Evolutionary conservation across 495 filamentous ascomycete species (phyloP), one percentile per base, ranked within the genome.

Genomic region (Hypoxylon crocopeplum): DNA sequence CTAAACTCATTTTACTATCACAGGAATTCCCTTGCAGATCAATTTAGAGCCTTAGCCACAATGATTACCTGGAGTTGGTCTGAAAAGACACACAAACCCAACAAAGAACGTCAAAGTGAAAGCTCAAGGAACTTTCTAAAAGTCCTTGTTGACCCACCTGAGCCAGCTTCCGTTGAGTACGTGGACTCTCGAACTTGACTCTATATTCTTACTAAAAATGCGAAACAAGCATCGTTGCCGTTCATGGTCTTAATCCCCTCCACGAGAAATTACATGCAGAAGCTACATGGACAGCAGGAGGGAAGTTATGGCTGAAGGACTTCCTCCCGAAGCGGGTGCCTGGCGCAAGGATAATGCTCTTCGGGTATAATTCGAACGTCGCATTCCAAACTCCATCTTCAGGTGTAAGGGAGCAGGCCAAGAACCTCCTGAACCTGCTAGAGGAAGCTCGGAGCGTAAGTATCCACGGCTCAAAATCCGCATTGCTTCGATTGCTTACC

Each of bases 171-270:
- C 7, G 34, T 52, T 10, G 48, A 59, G 56, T 52, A 59, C n/a
- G 47, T 37, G 7, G n/a, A n/a, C n/a, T 7, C 30, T 12, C 11
- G 15, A 2, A 38, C 24, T 8, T 5, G 2, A 38, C 7, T 12
- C 1, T 33, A 8, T 5, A 17, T 2, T 0, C 1, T 11, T 17
- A 15, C 47, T 59, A 47, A 51, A 21, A 12, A 16, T 3, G 17
- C 10, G 7, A 17, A 11, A 39, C 7, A 27, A 81, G 77, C 50
- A 77, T 82, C 27, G 65, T 82, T 37, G 72, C 73, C 16, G 59
- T 82, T n/a, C 79, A 82, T 58, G 79, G 79, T 17, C 65, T 86
- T 12, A 70, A 66, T 20, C 74, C 76, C 21, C 46, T 73, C 13
- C 70, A 76, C 15, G 72, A 72, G 46, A 19, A 42, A 15, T 68